These are phyloP conservation scores for Lachancea mirantina DNA, from an alignment of 805 yeast species.

Conservation along the genomic window DNA sequence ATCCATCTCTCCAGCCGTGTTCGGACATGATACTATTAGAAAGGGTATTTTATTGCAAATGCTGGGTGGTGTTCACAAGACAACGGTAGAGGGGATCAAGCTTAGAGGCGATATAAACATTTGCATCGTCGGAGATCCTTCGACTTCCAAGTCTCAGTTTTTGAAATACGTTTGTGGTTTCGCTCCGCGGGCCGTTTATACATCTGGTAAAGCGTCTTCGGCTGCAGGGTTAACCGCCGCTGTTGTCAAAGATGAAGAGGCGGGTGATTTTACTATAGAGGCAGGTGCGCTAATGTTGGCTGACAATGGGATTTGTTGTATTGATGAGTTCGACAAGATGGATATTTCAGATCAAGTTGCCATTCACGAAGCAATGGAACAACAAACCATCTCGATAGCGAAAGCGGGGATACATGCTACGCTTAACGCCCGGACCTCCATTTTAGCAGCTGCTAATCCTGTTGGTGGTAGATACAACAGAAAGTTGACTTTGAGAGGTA, in stretches of 20 bases:
- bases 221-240: conserved; percentile 99
- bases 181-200: conserved; percentile 90
- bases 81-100: conserved; percentile 88
- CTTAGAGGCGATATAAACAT: conserved; percentile 94
- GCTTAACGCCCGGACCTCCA: conserved; percentile 90
- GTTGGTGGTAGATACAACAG: conserved; percentile 95
- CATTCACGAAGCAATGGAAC: conserved; percentile 99
- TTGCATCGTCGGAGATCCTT: conserved; percentile 96
- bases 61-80: conserved; percentile 92
- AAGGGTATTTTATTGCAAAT: conserved; percentile 86
- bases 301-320: conserved; percentile 96
- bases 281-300: conserved; percentile 99
- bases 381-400: conserved; percentile 96
- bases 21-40: conserved; percentile 90
- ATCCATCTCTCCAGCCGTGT: conserved; percentile 93
- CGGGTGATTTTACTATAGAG: conserved; percentile 94
- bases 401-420: conserved; percentile 99
- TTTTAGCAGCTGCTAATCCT: conserved; percentile 98
- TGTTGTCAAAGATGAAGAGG: conserved; percentile 93
- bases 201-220: conserved; percentile 96
- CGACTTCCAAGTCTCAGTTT: conserved; percentile 94
- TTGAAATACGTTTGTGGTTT: conserved; percentile 86
- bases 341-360: conserved; percentile 94
- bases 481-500: conserved; percentile 73
- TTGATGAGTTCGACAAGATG: conserved; percentile 98